phyloP scores from a whole-genome alignment of 805 yeast genomes.

The Kazachstania bromeliacearum region DNA sequence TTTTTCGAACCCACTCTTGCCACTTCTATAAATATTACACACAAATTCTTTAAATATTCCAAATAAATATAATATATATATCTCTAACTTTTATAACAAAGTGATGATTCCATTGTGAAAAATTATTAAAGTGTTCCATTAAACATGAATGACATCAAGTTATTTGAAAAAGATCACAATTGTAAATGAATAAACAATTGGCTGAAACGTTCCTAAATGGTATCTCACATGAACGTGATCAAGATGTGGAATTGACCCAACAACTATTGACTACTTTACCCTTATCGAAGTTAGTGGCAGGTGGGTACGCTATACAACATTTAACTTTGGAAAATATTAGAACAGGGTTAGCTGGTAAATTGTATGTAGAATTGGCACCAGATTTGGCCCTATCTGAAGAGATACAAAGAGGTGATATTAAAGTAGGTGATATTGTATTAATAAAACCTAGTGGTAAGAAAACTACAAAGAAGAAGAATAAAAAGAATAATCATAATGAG shows the following conservation, averaged over 20 bases:
- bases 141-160: no score
- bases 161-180: no score
- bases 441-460: slow-evolving; percentile 23
- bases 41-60: no score
- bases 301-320: slow-evolving; percentile 71
- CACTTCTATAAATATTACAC: no score
- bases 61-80: no score
- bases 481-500: slow-evolving; percentile 14
- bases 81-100: no score
- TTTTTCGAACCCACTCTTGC: no score
- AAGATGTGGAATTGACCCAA: slow-evolving; percentile 42
- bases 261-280: slow-evolving; percentile 39
- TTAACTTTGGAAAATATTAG: slow-evolving; percentile 49
- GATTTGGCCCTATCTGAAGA: slow-evolving; percentile 29
- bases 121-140: no score
- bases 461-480: slow-evolving; percentile 10
- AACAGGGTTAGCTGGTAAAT: slow-evolving; percentile 68
- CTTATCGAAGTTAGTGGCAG: slow-evolving; percentile 54
- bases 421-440: slow-evolving; percentile 71
- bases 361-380: slow-evolving; percentile 53
- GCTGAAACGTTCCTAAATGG: slow-evolving; percentile 34
- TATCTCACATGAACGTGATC: slow-evolving; percentile 39
- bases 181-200: slow-evolving; percentile 23
- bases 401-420: slow-evolving; percentile 42
- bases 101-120: no score